These are phyloP conservation scores for Colletotrichum sp. DNA, from an alignment of 2,329 filamentous ascomycete genomes.

Conservation along the genomic window DNA sequence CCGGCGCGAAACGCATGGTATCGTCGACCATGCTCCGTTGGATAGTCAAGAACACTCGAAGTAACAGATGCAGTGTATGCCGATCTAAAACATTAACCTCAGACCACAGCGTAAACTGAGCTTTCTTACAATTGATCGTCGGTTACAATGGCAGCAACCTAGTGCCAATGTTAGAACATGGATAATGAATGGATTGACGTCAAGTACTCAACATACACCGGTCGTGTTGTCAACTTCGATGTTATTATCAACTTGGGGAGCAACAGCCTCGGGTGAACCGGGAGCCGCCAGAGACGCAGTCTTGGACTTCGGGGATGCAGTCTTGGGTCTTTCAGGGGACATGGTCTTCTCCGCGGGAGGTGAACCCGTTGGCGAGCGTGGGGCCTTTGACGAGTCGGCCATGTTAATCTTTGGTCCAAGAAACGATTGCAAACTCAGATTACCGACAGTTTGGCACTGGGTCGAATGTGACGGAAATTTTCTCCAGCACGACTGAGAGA, in stretches of 20 bases:
- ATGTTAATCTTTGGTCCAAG: neutral
- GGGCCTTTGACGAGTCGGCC: neutral
- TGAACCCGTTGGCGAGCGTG: neutral
- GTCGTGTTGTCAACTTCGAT: neutral
- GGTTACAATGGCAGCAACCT: neutral
- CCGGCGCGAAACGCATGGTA: conserved; percentile 14
- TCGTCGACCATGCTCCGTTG: neutral
- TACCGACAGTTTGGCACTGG: neutral
- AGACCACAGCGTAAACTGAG: neutral
- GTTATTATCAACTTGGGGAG: neutral
- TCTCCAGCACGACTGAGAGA: neutral
- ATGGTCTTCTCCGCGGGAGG: neutral
- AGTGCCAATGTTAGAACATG: neutral
- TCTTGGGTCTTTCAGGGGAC: neutral
- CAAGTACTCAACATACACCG: neutral
- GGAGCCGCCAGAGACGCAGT: neutral
- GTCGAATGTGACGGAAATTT: neutral
- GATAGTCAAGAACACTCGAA: conserved; percentile 1
- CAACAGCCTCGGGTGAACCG: neutral
- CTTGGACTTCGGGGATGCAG: neutral
- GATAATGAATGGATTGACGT: neutral
- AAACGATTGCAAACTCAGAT: neutral
- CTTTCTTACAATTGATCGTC: neutral
- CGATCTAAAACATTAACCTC: neutral
- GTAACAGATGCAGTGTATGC: neutral